phyloP scores from a whole-genome alignment of 129 eudicot genomes.

The Chrysanthemum makinoi region DNA sequence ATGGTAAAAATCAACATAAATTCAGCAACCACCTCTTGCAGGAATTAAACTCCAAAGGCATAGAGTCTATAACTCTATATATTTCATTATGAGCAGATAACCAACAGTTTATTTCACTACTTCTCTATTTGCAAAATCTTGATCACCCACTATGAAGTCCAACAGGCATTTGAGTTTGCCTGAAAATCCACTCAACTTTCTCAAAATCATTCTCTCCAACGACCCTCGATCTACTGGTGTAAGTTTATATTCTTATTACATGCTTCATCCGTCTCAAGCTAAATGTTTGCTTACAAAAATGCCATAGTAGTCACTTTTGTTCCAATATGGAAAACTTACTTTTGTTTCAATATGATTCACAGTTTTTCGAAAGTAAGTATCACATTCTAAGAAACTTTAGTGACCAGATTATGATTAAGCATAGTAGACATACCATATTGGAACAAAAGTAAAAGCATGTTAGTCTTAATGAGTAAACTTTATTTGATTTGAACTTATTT shows the following conservation, averaged over 20 bases:
- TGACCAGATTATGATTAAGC: no score
- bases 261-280: no score
- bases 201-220: constrained; percentile 21
- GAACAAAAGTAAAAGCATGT: no score
- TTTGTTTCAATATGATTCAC: no score
- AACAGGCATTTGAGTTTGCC: constrained; percentile 4
- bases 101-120: constrained; percentile 5
- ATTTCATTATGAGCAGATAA: neutral
- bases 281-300: no score
- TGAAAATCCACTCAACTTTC: constrained; percentile 31
- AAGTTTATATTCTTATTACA: constrained; percentile 13
- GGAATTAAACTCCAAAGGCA: neutral
- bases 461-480: neutral
- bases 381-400: no score
- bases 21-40: neutral
- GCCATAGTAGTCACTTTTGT: no score
- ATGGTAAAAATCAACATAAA: neutral
- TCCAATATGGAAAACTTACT: no score
- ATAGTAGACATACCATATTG: no score
- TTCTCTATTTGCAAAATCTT: neutral
- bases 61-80: neutral
- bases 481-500: neutral
- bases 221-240: constrained; percentile 21
- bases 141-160: constrained; percentile 16
- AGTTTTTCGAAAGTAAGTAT: no score